Percentiles rank a stretch among this genome's conserved stretches.
These are phyloP conservation scores for Aspergillus indologenus DNA, from an alignment of 495 filamentous ascomycete species.

Conservation along the genomic window DNA sequence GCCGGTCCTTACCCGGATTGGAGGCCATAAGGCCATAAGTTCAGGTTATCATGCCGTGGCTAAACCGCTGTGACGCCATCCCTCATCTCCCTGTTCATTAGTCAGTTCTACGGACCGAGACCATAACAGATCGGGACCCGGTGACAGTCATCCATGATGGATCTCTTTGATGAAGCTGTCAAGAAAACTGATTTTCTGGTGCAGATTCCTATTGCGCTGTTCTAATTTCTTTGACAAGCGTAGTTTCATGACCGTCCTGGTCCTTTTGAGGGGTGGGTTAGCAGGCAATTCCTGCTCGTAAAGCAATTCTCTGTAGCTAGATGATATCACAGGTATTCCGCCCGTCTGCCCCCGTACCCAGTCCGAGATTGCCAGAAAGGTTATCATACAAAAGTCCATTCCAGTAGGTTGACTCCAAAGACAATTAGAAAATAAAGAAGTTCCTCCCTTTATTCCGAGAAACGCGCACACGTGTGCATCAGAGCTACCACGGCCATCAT, in stretches of 20 bases:
- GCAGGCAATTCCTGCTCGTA: not conserved
- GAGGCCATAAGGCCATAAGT: not conserved
- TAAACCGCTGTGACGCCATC: slow-evolving; percentile 1
- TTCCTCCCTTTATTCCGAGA: slow-evolving; percentile 9
- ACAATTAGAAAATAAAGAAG: slow-evolving; percentile 3
- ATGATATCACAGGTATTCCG: slow-evolving; percentile 22
- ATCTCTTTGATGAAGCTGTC: not conserved
- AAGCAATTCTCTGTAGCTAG: slow-evolving; percentile 16
- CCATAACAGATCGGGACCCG: not conserved
- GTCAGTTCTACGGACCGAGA: not conserved
- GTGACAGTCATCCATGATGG: not conserved
- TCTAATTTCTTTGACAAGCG: not conserved
- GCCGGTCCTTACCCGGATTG: not conserved
- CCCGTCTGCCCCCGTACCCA: slow-evolving; percentile 20
- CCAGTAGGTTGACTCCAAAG: slow-evolving; percentile 36
- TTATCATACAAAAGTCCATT: slow-evolving; percentile 37
- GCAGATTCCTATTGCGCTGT: not conserved
- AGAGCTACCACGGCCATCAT: slow-evolving; percentile 3
- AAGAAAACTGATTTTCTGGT: not conserved
- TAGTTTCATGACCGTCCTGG: not conserved
- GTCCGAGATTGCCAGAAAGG: slow-evolving; percentile 21
- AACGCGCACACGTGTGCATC: slow-evolving; percentile 4
- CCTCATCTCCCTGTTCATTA: not conserved
- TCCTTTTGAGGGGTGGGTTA: not conserved
- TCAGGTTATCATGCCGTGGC: not conserved